phyloP scores from a whole-genome alignment of 441 rosid genomes.

The Daphne laureola region DNA sequence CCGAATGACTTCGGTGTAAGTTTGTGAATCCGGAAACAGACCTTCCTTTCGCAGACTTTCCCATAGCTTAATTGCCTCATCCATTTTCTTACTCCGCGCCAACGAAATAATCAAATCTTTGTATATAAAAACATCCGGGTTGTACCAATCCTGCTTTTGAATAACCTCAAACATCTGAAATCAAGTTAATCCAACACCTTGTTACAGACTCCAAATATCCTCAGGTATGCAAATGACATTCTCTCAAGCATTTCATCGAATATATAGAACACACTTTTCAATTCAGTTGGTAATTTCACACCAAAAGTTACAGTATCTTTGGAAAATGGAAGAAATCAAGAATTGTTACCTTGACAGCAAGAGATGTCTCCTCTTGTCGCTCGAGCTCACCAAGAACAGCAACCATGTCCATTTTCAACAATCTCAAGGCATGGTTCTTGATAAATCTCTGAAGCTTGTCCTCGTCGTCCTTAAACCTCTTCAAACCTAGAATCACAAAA shows the following conservation, averaged over 20 bases:
- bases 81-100: constrained; percentile 66
- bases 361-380: constrained; percentile 71
- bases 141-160: constrained; percentile 80
- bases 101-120: constrained; percentile 78
- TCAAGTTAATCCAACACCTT: background rate
- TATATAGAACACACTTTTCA: constrained; percentile 10
- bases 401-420: constrained; percentile 73
- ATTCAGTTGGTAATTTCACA: background rate
- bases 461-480: constrained; percentile 77
- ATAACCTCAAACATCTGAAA: constrained; percentile 68
- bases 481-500: constrained; percentile 65
- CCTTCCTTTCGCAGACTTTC: constrained; percentile 65
- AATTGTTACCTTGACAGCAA: constrained; percentile 54
- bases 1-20: constrained; percentile 78
- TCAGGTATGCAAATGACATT: constrained; percentile 1
- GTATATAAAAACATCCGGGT: constrained; percentile 74
- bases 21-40: constrained; percentile 81
- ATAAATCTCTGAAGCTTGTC: constrained; percentile 68
- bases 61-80: constrained; percentile 79
- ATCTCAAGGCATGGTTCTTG: constrained; percentile 66
- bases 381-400: constrained; percentile 81
- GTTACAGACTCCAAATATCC: background rate
- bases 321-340: background rate
- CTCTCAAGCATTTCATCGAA: constrained; percentile 40
- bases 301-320: too few species aligned